phyloP scores from a whole-genome alignment of 1,139 yeast genomes.

The Taphrina deformans region DNA sequence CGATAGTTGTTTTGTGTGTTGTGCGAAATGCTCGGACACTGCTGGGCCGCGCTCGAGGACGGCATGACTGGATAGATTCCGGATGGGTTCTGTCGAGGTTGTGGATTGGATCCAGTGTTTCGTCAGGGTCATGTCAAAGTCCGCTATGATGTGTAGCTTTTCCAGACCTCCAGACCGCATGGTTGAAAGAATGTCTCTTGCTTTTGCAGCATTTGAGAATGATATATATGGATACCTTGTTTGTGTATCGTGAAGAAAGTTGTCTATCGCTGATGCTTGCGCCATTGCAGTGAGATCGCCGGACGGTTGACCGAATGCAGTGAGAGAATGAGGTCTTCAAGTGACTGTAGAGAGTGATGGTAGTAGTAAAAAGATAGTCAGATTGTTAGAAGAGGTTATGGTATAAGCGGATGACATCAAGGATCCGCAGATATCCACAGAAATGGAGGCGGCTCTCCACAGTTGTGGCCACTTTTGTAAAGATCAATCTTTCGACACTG shows the following conservation, averaged over 20 bases:
- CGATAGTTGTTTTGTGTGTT: conserved; percentile 12
- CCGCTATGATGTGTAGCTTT: conserved; percentile 15
- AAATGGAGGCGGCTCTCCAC: neutral
- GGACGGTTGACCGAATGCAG: neutral
- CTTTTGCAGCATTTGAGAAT: neutral
- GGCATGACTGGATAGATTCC: conserved; percentile 27
- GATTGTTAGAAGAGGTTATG: neutral
- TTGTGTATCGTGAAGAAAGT: neutral
- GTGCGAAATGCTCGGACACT: conserved; percentile 9
- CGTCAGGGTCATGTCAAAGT: conserved; percentile 32
- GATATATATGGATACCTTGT: conserved; percentile 4
- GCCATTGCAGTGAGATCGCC: neutral
- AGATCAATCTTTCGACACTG: neutral
- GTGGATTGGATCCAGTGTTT: conserved; percentile 26
- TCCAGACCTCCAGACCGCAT: neutral
- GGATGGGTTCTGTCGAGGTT: neutral
- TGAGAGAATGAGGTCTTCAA: neutral
- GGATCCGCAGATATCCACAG: neutral
- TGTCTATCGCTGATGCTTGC: neutral
- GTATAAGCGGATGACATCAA: neutral
- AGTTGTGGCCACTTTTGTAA: neutral
- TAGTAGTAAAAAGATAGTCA: neutral
- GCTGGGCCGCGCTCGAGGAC: conserved; percentile 28
- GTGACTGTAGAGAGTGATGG: neutral
- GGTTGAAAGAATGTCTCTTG: neutral